Base-by-base conservation (phyloP, 192 early-diverging fungal species). In the Entrophospora sp. region DNA sequence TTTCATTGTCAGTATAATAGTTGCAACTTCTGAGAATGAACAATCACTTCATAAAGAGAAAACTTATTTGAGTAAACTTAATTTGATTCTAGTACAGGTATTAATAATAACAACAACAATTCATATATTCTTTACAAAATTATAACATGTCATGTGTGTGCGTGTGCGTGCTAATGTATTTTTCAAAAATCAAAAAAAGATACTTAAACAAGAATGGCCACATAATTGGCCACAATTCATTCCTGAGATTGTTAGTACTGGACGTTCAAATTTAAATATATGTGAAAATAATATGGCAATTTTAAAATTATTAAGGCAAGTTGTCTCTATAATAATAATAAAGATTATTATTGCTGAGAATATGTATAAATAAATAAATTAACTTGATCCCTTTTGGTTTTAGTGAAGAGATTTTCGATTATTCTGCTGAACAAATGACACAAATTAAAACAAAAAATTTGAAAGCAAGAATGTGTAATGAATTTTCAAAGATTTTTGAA, bases 261-360 rank as follows among this genome's bases (percentile, higher is more conserved):
- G 93, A 76, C 90, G 90, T 71, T 83, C 87, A 18, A 98, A 91
- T 67, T 75, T 98, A 10, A 78, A 93, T 5, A 77, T 99, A 12
- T 99, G 97, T 72, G 96, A 98, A 71, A 99, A 99, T 83, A 99
- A 98, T 79, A 99, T 99, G 95, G 89, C 87, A 38, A 99, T 99
- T 67, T 80, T 99, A 42, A 98, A 99, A 69, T 79, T 99, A 32
- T 81, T 99, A 34, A 96, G 92, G 91, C 92, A 71, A 6, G 67
- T n/a, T n/a, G n/a, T n/a, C n/a, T n/a, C n/a, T n/a, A n/a, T n/a
- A n/a, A n/a, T n/a, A n/a, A n/a, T n/a, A n/a, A n/a, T n/a, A 36
- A 28, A 12, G 22, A 45, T 55, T 30, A 18, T 27, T 48, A 65
- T 49, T 53, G 7, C 18, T 40, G 12, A n/a, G n/a, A n/a, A n/a